A percentile compares a stretch with the other conserved stretches of the same genome.
These are phyloP conservation scores for Pichia sp. DNA, from an alignment of 1,139 yeast species.

Conservation along the genomic window DNA sequence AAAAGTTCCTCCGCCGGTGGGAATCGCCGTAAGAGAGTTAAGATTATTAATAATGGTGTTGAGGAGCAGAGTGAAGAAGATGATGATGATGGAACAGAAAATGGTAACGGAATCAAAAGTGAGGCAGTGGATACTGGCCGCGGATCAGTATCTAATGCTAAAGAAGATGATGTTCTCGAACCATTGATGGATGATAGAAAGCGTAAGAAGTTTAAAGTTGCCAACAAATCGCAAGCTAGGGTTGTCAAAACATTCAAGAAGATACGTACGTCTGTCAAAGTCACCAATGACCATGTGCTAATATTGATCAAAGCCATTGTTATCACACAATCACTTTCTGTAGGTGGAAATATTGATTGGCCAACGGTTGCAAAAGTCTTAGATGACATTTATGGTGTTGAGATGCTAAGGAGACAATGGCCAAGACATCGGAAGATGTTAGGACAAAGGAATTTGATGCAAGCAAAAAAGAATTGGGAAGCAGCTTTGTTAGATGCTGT, in stretches of 20 bases:
- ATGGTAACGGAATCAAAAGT: neutral
- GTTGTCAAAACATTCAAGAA: slow-evolving; percentile 25
- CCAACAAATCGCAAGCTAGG: slow-evolving; percentile 20
- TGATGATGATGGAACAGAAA: slow-evolving; percentile 1
- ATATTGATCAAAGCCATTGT: slow-evolving; percentile 44
- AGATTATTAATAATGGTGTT: neutral
- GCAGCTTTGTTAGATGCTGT: slow-evolving; percentile 49
- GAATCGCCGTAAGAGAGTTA: slow-evolving; percentile 3
- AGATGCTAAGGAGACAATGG: slow-evolving; percentile 54
- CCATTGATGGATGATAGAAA: slow-evolving; percentile 28
- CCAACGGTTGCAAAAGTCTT: slow-evolving; percentile 47
- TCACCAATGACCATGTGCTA: slow-evolving; percentile 26
- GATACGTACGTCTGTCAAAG: slow-evolving; percentile 25
- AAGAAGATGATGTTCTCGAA: slow-evolving; percentile 21
- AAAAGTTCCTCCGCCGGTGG: neutral
- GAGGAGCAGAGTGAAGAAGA: slow-evolving; percentile 1
- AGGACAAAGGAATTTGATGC: slow-evolving; percentile 52
- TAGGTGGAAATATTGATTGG: slow-evolving; percentile 54
- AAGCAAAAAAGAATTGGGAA: slow-evolving; percentile 59
- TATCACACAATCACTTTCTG: slow-evolving; percentile 53
- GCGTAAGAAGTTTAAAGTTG: slow-evolving; percentile 24
- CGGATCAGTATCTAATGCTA: neutral
- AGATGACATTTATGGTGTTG: slow-evolving; percentile 36
- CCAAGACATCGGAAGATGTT: slow-evolving; percentile 50
- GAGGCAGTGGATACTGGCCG: neutral